Percentiles rank a stretch among this genome's conserved stretches.
These are phyloP conservation scores for Vaccinium darrowii DNA, from an alignment of 148 eudicot species.

Conservation along the genomic window DNA sequence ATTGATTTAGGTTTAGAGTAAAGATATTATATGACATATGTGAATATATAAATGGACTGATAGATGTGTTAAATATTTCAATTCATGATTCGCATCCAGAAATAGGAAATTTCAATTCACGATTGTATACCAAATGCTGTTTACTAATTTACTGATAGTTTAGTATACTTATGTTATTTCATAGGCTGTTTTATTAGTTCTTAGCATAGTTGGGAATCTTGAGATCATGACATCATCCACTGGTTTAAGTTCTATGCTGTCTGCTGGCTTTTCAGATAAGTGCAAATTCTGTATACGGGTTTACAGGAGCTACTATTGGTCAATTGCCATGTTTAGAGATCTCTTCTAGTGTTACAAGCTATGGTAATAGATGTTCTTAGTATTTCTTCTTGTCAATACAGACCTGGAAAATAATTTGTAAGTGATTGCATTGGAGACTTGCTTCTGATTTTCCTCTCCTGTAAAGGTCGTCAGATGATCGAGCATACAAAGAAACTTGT, in stretches of 20 bases:
- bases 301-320: constrained; percentile 96
- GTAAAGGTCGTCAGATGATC: constrained; percentile 94
- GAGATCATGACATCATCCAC: not conserved
- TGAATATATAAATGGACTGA: not conserved
- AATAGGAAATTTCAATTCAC: not conserved
- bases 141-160: not conserved
- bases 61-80: not conserved
- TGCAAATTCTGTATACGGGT: constrained; percentile 99
- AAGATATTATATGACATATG: not conserved
- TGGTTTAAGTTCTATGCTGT: constrained; percentile 15
- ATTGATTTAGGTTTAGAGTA: not conserved
- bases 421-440: not conserved
- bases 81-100: not conserved
- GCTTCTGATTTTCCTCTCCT: constrained; percentile 25
- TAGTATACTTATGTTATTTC: not conserved
- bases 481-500: constrained; percentile 94
- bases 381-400: constrained; percentile 5
- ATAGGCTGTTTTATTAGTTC: not conserved
- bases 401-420: not conserved
- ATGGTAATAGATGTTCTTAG: constrained; percentile 51
- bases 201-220: not conserved
- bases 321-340: constrained; percentile 95
- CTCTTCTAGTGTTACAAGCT: constrained; percentile 99
- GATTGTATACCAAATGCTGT: not conserved
- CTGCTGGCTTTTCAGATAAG: constrained; percentile 68